phyloP scores from a whole-genome alignment of 163 green algal species.

The Botryococcus braunii region DNA sequence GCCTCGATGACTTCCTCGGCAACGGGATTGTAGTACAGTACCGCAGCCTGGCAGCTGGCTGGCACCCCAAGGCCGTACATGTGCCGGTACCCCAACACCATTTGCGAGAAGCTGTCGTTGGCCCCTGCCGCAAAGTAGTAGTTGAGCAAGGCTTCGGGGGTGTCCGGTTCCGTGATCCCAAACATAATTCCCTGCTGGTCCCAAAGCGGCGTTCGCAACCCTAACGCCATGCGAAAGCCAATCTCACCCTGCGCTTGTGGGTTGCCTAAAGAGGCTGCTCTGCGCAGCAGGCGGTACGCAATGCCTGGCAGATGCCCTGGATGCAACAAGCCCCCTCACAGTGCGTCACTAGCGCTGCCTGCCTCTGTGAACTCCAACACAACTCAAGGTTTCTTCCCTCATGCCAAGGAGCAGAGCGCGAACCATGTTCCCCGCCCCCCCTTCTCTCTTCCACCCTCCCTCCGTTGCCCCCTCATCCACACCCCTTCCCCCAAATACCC shows the following conservation, averaged over 20 bases:
- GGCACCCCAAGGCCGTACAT: constrained; percentile 70
- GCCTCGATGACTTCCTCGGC: constrained; percentile 51
- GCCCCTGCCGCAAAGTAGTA: constrained; percentile 70
- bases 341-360: neutral
- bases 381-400: neutral
- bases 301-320: constrained; percentile 34
- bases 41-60: constrained; percentile 59
- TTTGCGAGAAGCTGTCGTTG: constrained; percentile 44
- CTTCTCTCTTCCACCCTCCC: too few species aligned
- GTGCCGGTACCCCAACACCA: constrained; percentile 75
- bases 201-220: constrained; percentile 33
- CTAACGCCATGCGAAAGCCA: constrained; percentile 47
- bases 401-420: neutral
- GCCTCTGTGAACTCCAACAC: neutral
- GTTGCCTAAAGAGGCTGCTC: constrained; percentile 55
- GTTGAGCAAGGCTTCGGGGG: constrained; percentile 57
- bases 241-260: constrained; percentile 65
- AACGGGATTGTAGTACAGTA: constrained; percentile 77
- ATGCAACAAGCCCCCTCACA: constrained; percentile 29
- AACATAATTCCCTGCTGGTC: constrained; percentile 8
- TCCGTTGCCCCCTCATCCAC: too few species aligned
- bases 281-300: constrained; percentile 51
- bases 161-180: constrained; percentile 5
- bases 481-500: too few species aligned
- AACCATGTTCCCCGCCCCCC: neutral